Evolutionary conservation across 106 monocot genomes (phyloP).

Genomic region (Allium fistulosum): DNA sequence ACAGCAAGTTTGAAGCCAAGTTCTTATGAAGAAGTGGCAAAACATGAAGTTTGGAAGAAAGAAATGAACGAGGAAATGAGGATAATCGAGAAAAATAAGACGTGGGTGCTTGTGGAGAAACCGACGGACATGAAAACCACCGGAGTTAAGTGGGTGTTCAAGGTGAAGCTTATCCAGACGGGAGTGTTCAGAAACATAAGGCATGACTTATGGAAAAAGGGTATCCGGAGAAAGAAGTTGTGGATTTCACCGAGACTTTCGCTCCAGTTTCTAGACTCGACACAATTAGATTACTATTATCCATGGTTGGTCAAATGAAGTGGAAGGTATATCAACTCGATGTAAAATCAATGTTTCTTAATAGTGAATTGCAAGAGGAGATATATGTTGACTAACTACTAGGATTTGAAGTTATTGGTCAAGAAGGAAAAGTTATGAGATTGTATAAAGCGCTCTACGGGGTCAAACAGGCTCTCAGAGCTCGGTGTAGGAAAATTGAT

Average conservation of each 20-base stretch:
- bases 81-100: not conserved
- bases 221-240: not conserved
- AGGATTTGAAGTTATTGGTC: not conserved
- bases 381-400: not conserved
- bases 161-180: not conserved
- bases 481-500: not conserved
- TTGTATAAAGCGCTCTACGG: not conserved
- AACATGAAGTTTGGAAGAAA: not conserved
- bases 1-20: not conserved
- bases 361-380: not conserved
- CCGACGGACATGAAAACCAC: not conserved
- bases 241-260: not conserved
- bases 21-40: not conserved
- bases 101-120: not conserved
- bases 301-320: not conserved
- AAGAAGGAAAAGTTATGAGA: not conserved
- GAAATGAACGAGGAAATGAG: not conserved
- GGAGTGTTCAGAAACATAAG: not conserved
- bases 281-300: not conserved
- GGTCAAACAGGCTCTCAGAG: too few relatives aligned
- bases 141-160: not conserved
- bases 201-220: not conserved
- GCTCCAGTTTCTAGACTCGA: not conserved
- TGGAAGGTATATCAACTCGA: not conserved
- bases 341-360: not conserved